Evolutionary conservation across 805 yeast species (phyloP).

Genomic region (Candida sonorensis): DNA sequence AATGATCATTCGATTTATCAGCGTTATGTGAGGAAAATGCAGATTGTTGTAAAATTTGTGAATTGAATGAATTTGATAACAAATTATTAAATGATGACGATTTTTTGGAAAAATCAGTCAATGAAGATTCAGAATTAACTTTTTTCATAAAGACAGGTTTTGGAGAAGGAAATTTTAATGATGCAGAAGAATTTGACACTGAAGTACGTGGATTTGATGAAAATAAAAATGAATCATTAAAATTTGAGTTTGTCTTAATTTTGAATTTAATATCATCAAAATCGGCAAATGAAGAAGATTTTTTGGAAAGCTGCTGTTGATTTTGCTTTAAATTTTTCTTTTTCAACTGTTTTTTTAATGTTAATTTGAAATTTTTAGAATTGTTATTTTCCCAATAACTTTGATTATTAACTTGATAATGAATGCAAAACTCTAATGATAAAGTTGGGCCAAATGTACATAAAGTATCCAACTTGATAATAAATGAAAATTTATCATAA

Average conservation of each 20-base stretch:
- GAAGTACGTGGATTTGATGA: conserved; percentile 3
- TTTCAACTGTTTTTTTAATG: conserved; percentile 22
- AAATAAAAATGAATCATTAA: conserved; percentile 20
- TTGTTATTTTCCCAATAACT: conserved; percentile 37
- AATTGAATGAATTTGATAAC: neutral
- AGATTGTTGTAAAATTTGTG: neutral
- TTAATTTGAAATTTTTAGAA: conserved; percentile 30
- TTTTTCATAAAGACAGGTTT: conserved; percentile 22
- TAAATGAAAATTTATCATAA: conserved; percentile 42
- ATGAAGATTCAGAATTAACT: conserved; percentile 25
- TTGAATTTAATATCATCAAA: conserved; percentile 24
- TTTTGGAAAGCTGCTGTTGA: too few species aligned
- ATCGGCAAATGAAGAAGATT: conserved; percentile 12
- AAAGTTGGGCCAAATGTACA: conserved; percentile 18
- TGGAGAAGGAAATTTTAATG: conserved; percentile 17
- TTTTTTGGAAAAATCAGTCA: conserved; percentile 5
- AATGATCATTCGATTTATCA: too few species aligned
- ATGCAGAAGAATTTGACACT: conserved; percentile 2
- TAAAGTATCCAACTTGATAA: conserved; percentile 33
- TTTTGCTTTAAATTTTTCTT: neutral
- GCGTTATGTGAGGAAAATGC: neutral
- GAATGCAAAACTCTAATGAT: conserved; percentile 33
- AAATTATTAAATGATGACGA: neutral
- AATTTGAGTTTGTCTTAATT: conserved; percentile 24
- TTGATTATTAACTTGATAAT: conserved; percentile 27